Percentiles rank a stretch among this genome's conserved stretches.
phyloP scores from a whole-genome alignment of 139 green algal genomes.

The Micromonas commoda region DNA sequence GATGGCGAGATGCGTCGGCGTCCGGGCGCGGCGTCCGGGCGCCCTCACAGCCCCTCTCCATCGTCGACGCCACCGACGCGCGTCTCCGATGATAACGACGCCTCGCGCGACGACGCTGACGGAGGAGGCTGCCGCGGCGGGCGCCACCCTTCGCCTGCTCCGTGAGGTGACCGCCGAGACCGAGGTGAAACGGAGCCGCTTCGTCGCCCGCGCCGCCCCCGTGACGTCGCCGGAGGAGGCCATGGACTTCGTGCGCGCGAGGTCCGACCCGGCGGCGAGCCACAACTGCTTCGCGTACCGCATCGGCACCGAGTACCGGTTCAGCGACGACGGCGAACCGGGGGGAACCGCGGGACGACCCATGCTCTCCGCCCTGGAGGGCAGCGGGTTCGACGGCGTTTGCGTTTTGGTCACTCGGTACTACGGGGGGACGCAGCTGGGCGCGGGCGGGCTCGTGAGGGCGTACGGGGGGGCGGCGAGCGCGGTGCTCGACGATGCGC shows the following conservation, averaged over 20 bases:
- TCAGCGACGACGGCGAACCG: slow-evolving; percentile 80
- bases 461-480: slow-evolving; percentile 63
- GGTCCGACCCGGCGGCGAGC: slow-evolving; percentile 46
- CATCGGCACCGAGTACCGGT: slow-evolving; percentile 39
- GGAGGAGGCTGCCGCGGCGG: neutral
- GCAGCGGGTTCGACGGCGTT: slow-evolving; percentile 48
- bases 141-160: neutral
- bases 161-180: slow-evolving; percentile 30
- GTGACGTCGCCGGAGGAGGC: slow-evolving; percentile 47
- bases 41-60: no score
- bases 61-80: no score
- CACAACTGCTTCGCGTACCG: slow-evolving; percentile 71
- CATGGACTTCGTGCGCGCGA: slow-evolving; percentile 39
- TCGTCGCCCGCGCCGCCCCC: slow-evolving; percentile 63
- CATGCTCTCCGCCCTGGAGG: slow-evolving; percentile 68
- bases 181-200: slow-evolving; percentile 64
- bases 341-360: slow-evolving; percentile 69
- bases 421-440: slow-evolving; percentile 81
- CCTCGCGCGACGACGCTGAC: neutral
- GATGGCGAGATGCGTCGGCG: neutral
- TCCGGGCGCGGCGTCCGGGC: no score
- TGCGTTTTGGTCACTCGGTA: slow-evolving; percentile 69
- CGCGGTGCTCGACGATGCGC: no score
- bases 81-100: no score
- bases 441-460: slow-evolving; percentile 68